These are phyloP conservation scores for Spizellomyces sp. DNA, from an alignment of 192 early-diverging fungal species.

Conservation along the genomic window DNA sequence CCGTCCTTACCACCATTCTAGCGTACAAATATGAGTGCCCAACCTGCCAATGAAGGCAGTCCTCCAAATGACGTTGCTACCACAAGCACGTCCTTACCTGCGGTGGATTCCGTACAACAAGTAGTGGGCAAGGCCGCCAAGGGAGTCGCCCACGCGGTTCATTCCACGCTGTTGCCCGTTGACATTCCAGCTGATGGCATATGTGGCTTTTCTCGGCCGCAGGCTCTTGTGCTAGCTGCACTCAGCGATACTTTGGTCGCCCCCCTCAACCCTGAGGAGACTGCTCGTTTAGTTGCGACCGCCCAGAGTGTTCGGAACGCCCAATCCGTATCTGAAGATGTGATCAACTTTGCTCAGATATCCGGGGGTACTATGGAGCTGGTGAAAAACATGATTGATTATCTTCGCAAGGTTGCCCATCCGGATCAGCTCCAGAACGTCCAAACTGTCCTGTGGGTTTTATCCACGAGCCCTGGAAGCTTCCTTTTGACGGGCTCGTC, in stretches of 20 bases:
- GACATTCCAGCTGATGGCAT: too few species aligned
- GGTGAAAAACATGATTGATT: constrained; percentile 5
- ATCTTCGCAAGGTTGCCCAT: background rate
- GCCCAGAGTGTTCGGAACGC: constrained; percentile 27
- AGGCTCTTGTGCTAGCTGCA: constrained; percentile 30
- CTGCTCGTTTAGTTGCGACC: constrained; percentile 29
- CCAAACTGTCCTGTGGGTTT: constrained; percentile 19
- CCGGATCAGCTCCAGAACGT: constrained; percentile 27
- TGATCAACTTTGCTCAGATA: constrained; percentile 29
- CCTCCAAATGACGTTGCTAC: too few species aligned
- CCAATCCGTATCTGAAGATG: constrained; percentile 23
- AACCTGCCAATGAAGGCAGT: background rate
- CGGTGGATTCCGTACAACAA: too few species aligned
- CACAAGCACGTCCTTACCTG: too few species aligned
- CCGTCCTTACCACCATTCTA: background rate
- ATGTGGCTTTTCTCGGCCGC: background rate
- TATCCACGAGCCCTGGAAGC: constrained; percentile 36
- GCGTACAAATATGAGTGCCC: background rate
- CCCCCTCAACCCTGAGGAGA: constrained; percentile 37
- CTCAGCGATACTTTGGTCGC: constrained; percentile 55
- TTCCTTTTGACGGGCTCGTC: constrained; percentile 20
- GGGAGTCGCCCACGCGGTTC: too few species aligned
- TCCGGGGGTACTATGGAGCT: constrained; percentile 18
- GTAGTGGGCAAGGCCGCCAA: too few species aligned
- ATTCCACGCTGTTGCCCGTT: too few species aligned